Conservation (phyloP, 2,329 filamentous ascomycete species). For the Fonsecaea erecta region DNA sequence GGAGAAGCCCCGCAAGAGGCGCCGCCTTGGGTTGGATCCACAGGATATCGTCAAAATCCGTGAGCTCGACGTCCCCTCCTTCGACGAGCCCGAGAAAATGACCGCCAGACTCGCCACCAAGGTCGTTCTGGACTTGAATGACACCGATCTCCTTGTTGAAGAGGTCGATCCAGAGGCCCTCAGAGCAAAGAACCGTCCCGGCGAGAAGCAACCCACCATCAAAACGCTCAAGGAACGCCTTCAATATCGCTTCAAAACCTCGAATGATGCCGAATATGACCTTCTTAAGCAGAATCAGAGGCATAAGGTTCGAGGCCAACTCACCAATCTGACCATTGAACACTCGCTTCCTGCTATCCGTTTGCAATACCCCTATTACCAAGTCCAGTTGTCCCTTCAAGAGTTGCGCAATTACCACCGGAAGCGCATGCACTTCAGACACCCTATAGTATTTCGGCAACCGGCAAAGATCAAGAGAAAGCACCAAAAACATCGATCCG, state of each 20-base stretch:
- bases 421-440: conserved; percentile 73
- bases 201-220: conserved; percentile 60
- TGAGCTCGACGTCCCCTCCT: conserved; percentile 68
- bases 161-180: conserved; percentile 71
- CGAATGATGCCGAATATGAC: conserved; percentile 95
- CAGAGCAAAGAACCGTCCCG: conserved; percentile 46
- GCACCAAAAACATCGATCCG: conserved; percentile 76
- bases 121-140: conserved; percentile 83
- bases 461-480: conserved; percentile 76
- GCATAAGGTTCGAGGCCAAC: conserved; percentile 89
- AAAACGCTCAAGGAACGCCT: conserved; percentile 62
- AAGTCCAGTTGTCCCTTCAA: conserved; percentile 74
- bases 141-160: conserved; percentile 84
- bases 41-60: conserved; percentile 57
- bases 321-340: conserved; percentile 90
- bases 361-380: conserved; percentile 94
- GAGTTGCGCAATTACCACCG: conserved; percentile 83
- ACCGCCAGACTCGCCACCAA: conserved; percentile 76
- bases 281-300: conserved; percentile 95
- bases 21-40: conserved; percentile 57
- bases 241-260: conserved; percentile 86
- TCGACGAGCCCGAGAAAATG: conserved; percentile 78
- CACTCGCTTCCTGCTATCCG: conserved; percentile 91
- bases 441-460: conserved; percentile 71
- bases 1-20: conserved; percentile 67